Conservation (phyloP, 345 rosid genomes). For the Clausena lansium region DNA sequence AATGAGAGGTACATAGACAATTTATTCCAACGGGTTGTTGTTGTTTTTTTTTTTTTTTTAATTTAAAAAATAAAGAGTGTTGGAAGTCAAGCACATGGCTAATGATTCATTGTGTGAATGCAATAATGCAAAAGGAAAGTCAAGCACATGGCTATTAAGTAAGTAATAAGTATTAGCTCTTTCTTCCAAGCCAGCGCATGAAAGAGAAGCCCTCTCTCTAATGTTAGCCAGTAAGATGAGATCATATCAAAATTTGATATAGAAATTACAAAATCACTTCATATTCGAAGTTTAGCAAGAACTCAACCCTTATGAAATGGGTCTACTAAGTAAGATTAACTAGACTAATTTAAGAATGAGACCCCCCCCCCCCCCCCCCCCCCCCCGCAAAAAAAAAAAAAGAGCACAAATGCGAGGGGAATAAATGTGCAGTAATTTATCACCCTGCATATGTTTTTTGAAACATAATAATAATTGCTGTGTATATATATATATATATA, state of each 20-base stretch:
- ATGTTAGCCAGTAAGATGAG: not conserved
- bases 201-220: no score
- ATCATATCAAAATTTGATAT: not conserved
- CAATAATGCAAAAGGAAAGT: not conserved
- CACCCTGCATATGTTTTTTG: no score
- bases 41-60: not conserved
- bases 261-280: not conserved
- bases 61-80: not conserved
- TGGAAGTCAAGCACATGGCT: slow-evolving; percentile 11
- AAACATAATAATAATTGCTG: no score
- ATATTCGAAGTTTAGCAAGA: not conserved
- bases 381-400: no score
- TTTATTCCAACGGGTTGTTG: no score
- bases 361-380: no score
- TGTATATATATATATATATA: no score
- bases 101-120: not conserved
- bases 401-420: no score
- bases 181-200: no score
- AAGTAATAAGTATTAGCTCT: not conserved
- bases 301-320: not conserved
- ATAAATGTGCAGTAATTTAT: no score
- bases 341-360: not conserved
- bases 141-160: not conserved
- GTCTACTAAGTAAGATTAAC: not conserved
- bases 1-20: not conserved